Base-by-base conservation (phyloP, 2,329 filamentous ascomycete species). In the Penicillium concentricum region DNA sequence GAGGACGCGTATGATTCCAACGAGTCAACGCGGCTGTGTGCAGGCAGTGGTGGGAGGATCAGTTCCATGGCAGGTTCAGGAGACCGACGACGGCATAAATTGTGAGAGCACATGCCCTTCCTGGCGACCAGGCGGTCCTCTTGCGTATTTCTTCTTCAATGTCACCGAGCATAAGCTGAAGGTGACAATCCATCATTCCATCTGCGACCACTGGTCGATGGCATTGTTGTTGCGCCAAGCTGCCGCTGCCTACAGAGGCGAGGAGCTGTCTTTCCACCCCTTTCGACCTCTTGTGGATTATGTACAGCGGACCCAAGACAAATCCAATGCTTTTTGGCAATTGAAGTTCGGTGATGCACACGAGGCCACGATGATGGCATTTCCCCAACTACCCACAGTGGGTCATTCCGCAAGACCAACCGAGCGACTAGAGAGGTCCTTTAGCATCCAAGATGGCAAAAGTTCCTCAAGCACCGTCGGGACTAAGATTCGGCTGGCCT, bases 181-280 rank as follows among this genome's bases (percentile, higher is more conserved):
- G 10, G 32, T 61, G 9, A 34, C 41, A 13, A 51, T 61, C 9
- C 62, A 65, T 47, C 62, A 63, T 50, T 53, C 61, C 3, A 54
- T 63, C n/a, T 62, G 61, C 30, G 62, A 65, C 18, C 45, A 58
- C 32, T 65, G 62, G 62, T 65, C 62, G 3, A 60, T 65, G 28
- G 61, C 50, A 18, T 39, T 62, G 10, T 47, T 65, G 12, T 18
- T 63, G 44, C 50, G 48, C 3, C 47, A 65, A 30, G 51, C 47
- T 0, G 54, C 54, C 5, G 47, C 37, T 13, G 61, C 62, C n/a
- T 63, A 61, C 30, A 41, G 26, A 5, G 60, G 61, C 18, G 16
- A 54, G 15, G 34, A 46, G n/a, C 44, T 64, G 3, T 5, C n/a
- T 4, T 18, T 10, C 12, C 54, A 41, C 5, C 56, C 60, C 5